Base-by-base conservation (phyloP, 2,329 filamentous ascomycete genomes). In the Cladophialophora yegresii region DNA sequence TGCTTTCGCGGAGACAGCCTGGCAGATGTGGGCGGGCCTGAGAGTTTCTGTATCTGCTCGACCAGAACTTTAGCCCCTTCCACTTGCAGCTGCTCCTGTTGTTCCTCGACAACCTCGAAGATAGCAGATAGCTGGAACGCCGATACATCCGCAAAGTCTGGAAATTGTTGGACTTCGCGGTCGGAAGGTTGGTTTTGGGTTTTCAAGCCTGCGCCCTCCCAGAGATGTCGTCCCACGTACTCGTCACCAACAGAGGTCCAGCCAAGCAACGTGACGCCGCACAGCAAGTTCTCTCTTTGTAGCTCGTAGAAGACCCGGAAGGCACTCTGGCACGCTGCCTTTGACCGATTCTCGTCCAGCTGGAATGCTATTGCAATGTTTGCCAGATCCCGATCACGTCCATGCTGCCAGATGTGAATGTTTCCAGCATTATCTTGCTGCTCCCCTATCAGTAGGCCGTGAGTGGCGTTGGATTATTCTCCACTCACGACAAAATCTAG, bases 351-450 rank as follows among this genome's bases (percentile, higher is more conserved):
- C 33, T 54, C 50, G n/a, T 61, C 58, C 23, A 61, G 20, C 20
- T 53, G 58, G 30, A 61, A 61, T 13, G 58, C 22, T 45, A 61
- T 61, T n/a, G 58, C 58, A 43, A 61, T 61, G 28, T 53, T 47
- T 47, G 58, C 49, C 13, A 61, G 26, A 3, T 54, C 58, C n/a
- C 22, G 49, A 33, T 61, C 58, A n/a, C 36, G 40, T 6, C 51
- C 51, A 28, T 54, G 36, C 33, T 40, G n/a, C 50, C n/a, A 54
- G 28, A 61, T 33, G 28, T 61, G 53, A 33, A 55, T 47, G 51
- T 61, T 55, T 23, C 51, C 58, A 13, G 58, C 51, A 33, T 61
- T 61, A 51, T 55, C 58, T 61, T 61, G 58, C 58, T 61, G 51
- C 8, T 7, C 26, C 50, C 6, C 8, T 22, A 8, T 61, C 30